Evolutionary conservation across 176 grass and related monocot genomes (phyloP), one percentile per base, ranked within the genome.

Genomic region (Dactylis glomerata): DNA sequence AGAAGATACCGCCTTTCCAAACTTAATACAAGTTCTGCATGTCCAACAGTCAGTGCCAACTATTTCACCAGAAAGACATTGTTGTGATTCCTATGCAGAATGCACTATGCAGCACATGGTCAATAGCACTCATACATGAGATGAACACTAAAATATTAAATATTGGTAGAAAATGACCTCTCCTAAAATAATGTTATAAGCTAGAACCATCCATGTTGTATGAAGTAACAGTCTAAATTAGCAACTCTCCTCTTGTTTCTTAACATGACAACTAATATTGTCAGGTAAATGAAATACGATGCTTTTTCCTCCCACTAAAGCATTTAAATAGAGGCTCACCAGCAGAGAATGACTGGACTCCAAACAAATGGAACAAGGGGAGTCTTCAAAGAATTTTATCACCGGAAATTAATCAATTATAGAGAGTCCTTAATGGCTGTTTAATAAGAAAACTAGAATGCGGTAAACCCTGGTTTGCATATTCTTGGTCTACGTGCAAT

Each of bases 221-320:
- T 12, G 30, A 71, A 78, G 13, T 49, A 61, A 47, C 64, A 49
- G 14, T 38, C 16, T 52, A 31, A 71, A 61, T 72, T 62, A 15
- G 46, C 31, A 47, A 38, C 22, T 61, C 47, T 28, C 16, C 22
- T 62, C 5, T 84, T 41, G 6, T 63, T 24, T 45, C 34, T 36
- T 80, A 80, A 79, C 32, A 80, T 83, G 27, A 6, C 22, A 59
- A 68, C 37, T 68, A 20, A 78, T 19, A 73, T 23, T 24, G 40
- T 36, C n/a, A 40, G 14, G 17, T 17, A 31, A n/a, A 68, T 30
- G 81, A 31, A n/a, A 68, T 30, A 86, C 7, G 11, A 54, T 51
- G 24, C 33, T 2, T 27, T 54, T 40, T 50, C 31, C 54, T 65
- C 80, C 27, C 62, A 26, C 37, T 76, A 87, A 62, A 9, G 57